Conservation (phyloP, 768 basidiomycete species). For the Lepiota brunneoincarnata region DNA sequence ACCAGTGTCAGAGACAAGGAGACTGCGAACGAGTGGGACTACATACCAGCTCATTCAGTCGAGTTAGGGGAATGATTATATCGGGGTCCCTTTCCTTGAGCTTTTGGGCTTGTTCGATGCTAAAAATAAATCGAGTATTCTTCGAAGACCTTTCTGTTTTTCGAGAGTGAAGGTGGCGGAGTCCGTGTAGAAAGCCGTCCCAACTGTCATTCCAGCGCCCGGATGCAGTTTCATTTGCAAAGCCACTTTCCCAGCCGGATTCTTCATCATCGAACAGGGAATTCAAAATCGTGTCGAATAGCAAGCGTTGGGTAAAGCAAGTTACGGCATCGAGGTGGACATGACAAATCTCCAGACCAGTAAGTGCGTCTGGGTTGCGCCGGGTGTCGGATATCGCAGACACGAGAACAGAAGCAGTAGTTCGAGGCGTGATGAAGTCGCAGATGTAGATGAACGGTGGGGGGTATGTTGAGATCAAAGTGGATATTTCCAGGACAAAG, state of each 20-base stretch:
- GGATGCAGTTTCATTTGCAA: conserved; percentile 35
- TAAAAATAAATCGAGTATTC: conserved; percentile 49
- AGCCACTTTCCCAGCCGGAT: conserved; percentile 59
- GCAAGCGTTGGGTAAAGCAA: conserved; percentile 58
- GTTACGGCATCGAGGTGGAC: conserved; percentile 54
- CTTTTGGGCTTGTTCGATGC: conserved; percentile 67
- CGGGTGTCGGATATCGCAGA: conserved; percentile 16
- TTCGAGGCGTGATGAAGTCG: conserved; percentile 48
- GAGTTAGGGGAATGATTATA: conserved; percentile 65
- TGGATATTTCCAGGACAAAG: conserved; percentile 30
- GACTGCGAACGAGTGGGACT: background rate
- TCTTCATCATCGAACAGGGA: conserved; percentile 53
- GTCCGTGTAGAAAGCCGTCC: conserved; percentile 69
- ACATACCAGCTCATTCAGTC: conserved; percentile 66
- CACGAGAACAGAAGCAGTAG: conserved; percentile 43
- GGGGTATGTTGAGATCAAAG: conserved; percentile 37
- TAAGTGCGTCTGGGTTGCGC: conserved; percentile 14
- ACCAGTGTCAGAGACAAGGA: background rate
- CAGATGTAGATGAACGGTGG: conserved; percentile 71
- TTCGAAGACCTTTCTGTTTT: conserved; percentile 20
- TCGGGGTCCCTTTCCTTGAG: conserved; percentile 62
- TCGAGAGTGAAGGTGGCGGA: conserved; percentile 35
- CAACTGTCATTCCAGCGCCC: conserved; percentile 61
- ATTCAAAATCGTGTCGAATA: conserved; percentile 70
- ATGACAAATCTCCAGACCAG: conserved; percentile 29